A percentile compares a stretch with the other conserved stretches of the same genome.
Conservation (phyloP, 768 basidiomycete species). For the Hortiboletus campestris region DNA sequence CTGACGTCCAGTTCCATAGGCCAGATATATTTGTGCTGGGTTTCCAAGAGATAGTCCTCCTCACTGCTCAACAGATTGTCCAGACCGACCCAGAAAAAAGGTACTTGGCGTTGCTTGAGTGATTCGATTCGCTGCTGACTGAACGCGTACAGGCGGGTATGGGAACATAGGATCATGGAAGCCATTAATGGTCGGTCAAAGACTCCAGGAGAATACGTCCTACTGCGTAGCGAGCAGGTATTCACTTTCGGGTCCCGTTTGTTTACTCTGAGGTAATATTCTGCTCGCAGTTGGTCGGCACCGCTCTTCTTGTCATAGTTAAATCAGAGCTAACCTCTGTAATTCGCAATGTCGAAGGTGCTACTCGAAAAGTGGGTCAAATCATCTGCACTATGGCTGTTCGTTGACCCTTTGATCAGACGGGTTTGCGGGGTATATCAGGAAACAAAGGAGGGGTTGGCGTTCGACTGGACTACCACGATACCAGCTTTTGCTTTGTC, state of each 20-base stretch:
- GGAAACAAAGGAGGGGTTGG: constrained; percentile 97
- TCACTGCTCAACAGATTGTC: constrained; percentile 96
- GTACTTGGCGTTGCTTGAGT: constrained; percentile 37
- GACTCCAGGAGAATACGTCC: constrained; percentile 71
- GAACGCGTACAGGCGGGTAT: constrained; percentile 59
- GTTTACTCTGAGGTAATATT: background rate
- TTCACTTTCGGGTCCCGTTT: background rate
- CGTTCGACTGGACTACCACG: constrained; percentile 87
- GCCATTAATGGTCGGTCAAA: constrained; percentile 70
- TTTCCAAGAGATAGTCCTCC: constrained; percentile 96
- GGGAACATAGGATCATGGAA: constrained; percentile 83
- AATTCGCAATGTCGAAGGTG: constrained; percentile 89
- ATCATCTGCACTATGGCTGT: background rate
- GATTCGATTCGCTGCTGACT: background rate
- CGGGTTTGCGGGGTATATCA: constrained; percentile 89
- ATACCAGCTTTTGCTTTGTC: constrained; percentile 91
- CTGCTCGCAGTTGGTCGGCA: constrained; percentile 79
- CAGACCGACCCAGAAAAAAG: constrained; percentile 94
- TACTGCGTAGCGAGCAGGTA: constrained; percentile 92
- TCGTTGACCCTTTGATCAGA: constrained; percentile 42
- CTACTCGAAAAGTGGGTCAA: constrained; percentile 77
- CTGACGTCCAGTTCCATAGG: constrained; percentile 35
- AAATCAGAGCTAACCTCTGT: constrained; percentile 72
- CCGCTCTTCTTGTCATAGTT: constrained; percentile 83
- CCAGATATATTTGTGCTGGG: constrained; percentile 90